phyloP scores from a whole-genome alignment of 2,329 filamentous ascomycete genomes.

The Pseudopyrenochaeta lycopersici region DNA sequence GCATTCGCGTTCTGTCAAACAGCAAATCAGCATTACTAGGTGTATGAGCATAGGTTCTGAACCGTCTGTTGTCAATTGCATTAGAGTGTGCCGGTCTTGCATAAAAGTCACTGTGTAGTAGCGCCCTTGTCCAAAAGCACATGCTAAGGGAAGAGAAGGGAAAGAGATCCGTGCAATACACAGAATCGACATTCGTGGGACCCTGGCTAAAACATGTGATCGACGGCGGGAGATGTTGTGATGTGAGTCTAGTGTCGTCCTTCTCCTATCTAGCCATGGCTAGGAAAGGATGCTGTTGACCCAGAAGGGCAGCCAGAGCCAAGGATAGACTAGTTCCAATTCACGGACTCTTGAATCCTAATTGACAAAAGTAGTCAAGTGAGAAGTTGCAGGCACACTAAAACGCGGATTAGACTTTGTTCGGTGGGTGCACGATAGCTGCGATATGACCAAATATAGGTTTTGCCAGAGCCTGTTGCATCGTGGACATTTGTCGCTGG shows the following conservation, averaged over 20 bases:
- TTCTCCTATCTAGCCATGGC: not conserved
- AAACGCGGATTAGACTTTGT: not conserved
- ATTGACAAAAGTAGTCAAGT: not conserved
- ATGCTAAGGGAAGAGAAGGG: slow-evolving; percentile 8
- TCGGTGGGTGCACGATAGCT: not conserved
- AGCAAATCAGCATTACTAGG: too few species aligned
- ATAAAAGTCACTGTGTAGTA: not conserved
- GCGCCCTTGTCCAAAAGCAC: slow-evolving; percentile 5
- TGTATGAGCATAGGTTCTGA: not conserved
- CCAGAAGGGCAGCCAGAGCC: not conserved
- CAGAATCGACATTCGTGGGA: not conserved
- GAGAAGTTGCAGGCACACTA: not conserved
- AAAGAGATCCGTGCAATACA: slow-evolving; percentile 1
- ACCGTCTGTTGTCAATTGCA: not conserved
- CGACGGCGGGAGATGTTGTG: slow-evolving; percentile 1
- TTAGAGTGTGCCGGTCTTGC: not conserved
- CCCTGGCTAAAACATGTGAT: slow-evolving; percentile 13
- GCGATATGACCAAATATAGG: slow-evolving; percentile 10
- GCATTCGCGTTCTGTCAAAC: too few species aligned
- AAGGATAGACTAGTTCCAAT: not conserved
- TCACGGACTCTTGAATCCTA: not conserved
- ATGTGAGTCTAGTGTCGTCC: not conserved
- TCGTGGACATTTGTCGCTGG: not conserved
- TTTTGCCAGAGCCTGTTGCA: not conserved
- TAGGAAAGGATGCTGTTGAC: not conserved